Evolutionary conservation across 306 rosid genomes (phyloP).

Genomic region (Herpetospermum pedunculosum): DNA sequence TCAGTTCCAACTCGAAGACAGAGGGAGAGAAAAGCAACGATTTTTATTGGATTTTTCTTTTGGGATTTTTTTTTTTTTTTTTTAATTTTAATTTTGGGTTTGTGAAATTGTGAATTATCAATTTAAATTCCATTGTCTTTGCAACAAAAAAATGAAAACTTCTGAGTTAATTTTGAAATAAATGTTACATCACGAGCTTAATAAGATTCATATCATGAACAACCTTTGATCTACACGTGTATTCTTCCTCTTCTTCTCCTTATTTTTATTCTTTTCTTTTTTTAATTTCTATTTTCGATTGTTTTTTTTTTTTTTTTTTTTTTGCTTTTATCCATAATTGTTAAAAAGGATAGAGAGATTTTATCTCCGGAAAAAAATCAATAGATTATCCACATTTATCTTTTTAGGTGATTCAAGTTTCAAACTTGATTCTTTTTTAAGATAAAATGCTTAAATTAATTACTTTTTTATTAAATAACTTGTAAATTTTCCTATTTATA

Average conservation of each 20-base stretch:
- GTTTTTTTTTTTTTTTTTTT: neutral
- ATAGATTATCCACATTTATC: too few species aligned
- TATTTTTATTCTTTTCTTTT: neutral
- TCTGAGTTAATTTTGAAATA: neutral
- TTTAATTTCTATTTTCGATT: neutral
- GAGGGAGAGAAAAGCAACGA: conserved; percentile 5
- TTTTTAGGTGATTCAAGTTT: too few species aligned
- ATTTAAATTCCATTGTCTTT: conserved; percentile 2
- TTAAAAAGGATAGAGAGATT: too few species aligned
- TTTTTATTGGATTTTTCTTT: conserved; percentile 1
- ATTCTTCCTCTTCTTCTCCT: neutral
- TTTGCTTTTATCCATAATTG: neutral
- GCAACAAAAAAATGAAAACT: neutral
- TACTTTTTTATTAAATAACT: too few species aligned
- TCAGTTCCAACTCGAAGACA: neutral
- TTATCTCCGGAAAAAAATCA: too few species aligned
- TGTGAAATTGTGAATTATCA: neutral
- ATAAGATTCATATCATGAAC: neutral
- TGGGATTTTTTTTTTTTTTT: neutral
- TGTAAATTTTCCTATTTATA: too few species aligned
- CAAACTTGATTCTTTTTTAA: too few species aligned
- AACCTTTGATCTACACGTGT: conserved; percentile 1
- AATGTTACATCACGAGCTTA: neutral
- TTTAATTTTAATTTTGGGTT: neutral
- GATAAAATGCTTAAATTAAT: too few species aligned